phyloP scores from a whole-genome alignment of 202 grass and related monocot genomes.

The Eragrostis tef region DNA sequence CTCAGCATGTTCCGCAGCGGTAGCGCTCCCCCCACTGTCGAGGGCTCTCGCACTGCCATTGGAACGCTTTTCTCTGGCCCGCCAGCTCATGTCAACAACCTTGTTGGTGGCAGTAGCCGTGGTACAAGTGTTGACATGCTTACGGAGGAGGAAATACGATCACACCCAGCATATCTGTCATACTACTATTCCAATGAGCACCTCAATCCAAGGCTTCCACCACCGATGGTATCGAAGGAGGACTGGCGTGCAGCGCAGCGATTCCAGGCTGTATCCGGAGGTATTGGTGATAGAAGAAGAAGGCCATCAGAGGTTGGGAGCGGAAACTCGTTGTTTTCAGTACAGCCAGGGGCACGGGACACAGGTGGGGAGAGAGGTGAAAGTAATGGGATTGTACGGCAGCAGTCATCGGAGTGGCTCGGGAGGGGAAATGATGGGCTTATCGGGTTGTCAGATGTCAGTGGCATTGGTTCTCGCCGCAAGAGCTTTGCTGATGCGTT shows the following conservation, averaged over 20 bases:
- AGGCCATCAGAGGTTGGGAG: constrained; percentile 38
- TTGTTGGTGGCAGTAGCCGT: not conserved
- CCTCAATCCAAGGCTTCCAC: constrained; percentile 90
- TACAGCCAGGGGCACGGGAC: constrained; percentile 53
- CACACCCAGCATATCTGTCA: constrained; percentile 75
- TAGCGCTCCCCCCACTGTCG: constrained; percentile 86
- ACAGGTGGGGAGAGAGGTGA: constrained; percentile 44
- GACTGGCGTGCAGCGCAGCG: constrained; percentile 80
- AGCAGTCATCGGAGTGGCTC: constrained; percentile 63
- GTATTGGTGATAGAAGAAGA: constrained; percentile 68
- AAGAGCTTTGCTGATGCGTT: constrained; percentile 93
- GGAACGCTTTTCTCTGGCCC: constrained; percentile 50
- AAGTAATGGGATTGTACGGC: constrained; percentile 36
- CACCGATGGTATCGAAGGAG: constrained; percentile 80
- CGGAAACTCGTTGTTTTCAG: constrained; percentile 67
- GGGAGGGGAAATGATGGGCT: constrained; percentile 59
- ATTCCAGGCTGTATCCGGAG: constrained; percentile 62
- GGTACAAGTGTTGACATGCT: constrained; percentile 46
- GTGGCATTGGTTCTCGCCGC: constrained; percentile 46
- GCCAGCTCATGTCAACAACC: not conserved
- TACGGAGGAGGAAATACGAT: constrained; percentile 76
- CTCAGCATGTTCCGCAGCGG: constrained; percentile 84
- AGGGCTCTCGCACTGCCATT: constrained; percentile 72
- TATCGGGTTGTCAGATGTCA: constrained; percentile 60
- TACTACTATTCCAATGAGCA: constrained; percentile 92